Evolutionary conservation across 495 filamentous ascomycete genomes (phyloP), one percentile per base, ranked within the genome.

Genomic region (Tuber brumale): DNA sequence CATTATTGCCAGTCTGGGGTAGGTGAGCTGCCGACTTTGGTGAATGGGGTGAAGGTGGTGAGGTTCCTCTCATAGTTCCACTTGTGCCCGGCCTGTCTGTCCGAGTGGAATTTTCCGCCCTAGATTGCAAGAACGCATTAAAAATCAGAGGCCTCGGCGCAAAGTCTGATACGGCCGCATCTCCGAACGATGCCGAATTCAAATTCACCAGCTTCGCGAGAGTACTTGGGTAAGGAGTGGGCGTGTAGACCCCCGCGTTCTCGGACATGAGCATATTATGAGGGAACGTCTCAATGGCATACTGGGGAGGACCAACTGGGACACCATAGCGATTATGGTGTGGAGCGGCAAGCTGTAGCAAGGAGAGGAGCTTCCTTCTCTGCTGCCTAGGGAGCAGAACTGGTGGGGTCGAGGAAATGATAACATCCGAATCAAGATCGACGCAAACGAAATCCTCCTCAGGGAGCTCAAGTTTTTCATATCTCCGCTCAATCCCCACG

Each of bases 391-490:
- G 95, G 31, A 99, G 89, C 42, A 90, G 87, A 35, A 87, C 88
- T 39, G 95, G 94, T 76, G 88, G 87, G 10, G 88, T 82, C 3
- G 93, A 94, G 76, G 93, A 91, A 82, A 96, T 92, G 74, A 99
- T 95, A 69, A 89, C 88, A 81, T 98, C 92, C 81, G 91, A 89
- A 85, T 99, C 95, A 57, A 99, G 87, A 84, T 99, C 95, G 61
- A 97, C 94, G 45, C 97, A 85, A 27, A 97, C 94, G 83, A 95
- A 97, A 82, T 98, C 95, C 80, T 98, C 95, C n/a, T 97, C 93
- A 0, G 95, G 95, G 46, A 97, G 88, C 75, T 96, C 92, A 72
- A 96, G 89, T 78, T 91, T 91, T 77, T 97, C 95, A 84, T 97
- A 99, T 61, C 95, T 89, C 73, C 93, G 88, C 84, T 99, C 95